A percentile compares a stretch with the other conserved stretches of the same genome.
These are phyloP conservation scores for Trifolium pratense DNA, from an alignment of 306 rosid species.

Conservation along the genomic window DNA sequence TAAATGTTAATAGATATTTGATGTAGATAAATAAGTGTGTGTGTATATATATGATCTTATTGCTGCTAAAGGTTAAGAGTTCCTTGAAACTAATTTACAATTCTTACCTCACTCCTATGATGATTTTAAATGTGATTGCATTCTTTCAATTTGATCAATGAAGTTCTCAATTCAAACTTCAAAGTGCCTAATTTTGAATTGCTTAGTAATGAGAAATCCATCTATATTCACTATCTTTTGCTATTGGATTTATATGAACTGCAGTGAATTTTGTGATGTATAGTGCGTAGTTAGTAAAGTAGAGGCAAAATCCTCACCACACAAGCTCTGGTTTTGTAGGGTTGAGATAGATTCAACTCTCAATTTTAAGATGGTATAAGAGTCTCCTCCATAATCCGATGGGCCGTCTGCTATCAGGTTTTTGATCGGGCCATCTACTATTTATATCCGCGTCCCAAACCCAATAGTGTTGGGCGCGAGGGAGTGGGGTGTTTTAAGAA, in stretches of 20 bases:
- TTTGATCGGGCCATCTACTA: no score
- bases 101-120: slow-evolving; percentile 19
- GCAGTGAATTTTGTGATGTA: not conserved
- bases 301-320: no score
- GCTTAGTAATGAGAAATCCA: not conserved
- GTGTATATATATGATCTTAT: slow-evolving; percentile 33
- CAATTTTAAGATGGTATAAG: no score
- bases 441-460: no score
- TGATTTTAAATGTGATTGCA: slow-evolving; percentile 20
- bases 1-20: slow-evolving; percentile 33
- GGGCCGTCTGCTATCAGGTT: no score
- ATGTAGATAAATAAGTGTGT: slow-evolving; percentile 45
- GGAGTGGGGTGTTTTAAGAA: no score
- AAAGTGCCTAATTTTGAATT: not conserved
- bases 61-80: slow-evolving; percentile 6
- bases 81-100: slow-evolving; percentile 32
- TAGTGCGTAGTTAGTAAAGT: not conserved
- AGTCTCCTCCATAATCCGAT: no score
- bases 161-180: slow-evolving; percentile 4
- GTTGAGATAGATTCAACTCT: no score
- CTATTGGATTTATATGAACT: not conserved
- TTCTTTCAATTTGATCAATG: not conserved
- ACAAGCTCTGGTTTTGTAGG: no score
- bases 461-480: no score
- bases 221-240: not conserved